Conservation (phyloP, 176 grass and related monocot species). For the Lolium perenne region DNA sequence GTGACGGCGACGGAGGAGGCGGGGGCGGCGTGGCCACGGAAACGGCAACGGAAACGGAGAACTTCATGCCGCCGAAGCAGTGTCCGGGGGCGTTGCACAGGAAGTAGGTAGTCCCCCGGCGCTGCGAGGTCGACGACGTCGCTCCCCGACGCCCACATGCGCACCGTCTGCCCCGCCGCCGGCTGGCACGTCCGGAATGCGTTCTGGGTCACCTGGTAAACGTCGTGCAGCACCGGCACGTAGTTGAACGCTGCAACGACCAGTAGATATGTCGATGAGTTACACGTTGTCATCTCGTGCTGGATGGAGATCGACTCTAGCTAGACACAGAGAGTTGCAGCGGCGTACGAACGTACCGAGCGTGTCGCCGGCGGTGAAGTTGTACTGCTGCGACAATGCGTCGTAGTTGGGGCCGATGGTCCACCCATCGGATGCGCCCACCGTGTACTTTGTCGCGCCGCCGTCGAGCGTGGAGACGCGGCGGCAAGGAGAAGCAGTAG, state of each 20-base stretch:
- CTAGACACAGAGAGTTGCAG: neutral
- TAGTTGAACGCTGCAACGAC: constrained; percentile 66
- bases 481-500: neutral
- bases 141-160: constrained; percentile 48
- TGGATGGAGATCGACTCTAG: neutral
- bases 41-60: constrained; percentile 38
- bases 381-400: constrained; percentile 71
- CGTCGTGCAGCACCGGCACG: constrained; percentile 69
- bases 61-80: constrained; percentile 86
- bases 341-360: constrained; percentile 47
- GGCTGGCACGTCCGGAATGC: constrained; percentile 61
- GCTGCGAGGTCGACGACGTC: constrained; percentile 57
- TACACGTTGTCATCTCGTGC: too few species aligned
- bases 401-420: constrained; percentile 65
- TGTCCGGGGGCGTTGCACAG: constrained; percentile 72
- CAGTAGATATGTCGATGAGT: too few species aligned
- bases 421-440: constrained; percentile 67
- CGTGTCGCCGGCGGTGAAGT: constrained; percentile 85
- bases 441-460: constrained; percentile 54
- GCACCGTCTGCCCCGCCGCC: constrained; percentile 33
- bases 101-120: constrained; percentile 65
- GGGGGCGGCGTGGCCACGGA: constrained; percentile 33
- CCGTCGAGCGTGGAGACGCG: neutral
- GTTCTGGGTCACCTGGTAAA: constrained; percentile 60
- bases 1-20: neutral